Evolutionary conservation across 1,284 basidiomycete genomes (phyloP), one percentile per base, ranked within the genome.

Genomic region (Ceratorhiza oryzae-sativae): DNA sequence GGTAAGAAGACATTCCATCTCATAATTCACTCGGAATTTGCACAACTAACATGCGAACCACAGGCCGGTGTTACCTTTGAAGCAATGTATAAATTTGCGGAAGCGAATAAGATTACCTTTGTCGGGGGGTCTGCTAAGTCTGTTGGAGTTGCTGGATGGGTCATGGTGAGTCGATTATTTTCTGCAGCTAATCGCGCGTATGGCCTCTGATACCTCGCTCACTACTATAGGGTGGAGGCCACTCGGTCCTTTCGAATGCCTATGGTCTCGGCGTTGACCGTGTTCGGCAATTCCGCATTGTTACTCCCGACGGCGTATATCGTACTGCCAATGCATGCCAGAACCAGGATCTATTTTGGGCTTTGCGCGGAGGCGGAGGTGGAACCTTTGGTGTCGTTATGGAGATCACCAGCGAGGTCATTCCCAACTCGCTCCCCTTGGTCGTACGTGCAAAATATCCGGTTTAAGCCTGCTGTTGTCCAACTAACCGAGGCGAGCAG

Each of bases 221-320:
- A n/a, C 9, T 58, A 39, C 27, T 25, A 12, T 80, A 88, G 0
- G 86, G 86, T 0, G 72, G 72, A n/a, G 72, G 72, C 1, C 55
- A 60, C 13, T 34, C 32, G 6, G 41, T 55, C 18, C 55, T 73
- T 42, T 48, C 72, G 9, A 62, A 65, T 23, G 25, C 18, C 51
- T 68, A 73, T 27, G 72, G 72, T 13, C 55, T 73, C 9, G 72
- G 72, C 12, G 46, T 65, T 15, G 72, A 73, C 30, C 49, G 62
- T 8, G 61, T 70, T 1, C 62, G 56, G 3, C 60, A 73, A n/a
- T 56, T 73, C 49, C 23, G 30, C 1, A 53, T 73, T 32, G 72
- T 73, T 13, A 73, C 72, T 3, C 60, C 72, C 6, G 72, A 67
- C 12, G 72, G 72, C 10, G 12, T 23, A 32, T 59, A 36, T 18